phyloP scores from a whole-genome alignment of 345 rosid species.

The Citrus sp. region DNA sequence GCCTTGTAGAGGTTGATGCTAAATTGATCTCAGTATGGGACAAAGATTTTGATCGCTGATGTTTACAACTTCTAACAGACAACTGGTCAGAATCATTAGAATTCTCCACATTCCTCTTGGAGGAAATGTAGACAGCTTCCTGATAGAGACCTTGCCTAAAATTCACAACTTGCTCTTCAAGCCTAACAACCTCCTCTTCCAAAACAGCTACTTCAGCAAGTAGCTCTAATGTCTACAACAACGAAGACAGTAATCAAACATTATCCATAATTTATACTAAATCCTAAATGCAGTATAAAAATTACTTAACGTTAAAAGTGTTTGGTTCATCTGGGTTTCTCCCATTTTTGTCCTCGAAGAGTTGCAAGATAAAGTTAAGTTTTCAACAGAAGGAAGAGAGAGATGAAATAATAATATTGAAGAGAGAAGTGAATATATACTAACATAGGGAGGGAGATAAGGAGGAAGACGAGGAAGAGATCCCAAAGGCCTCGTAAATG shows the following conservation, averaged over 20 bases:
- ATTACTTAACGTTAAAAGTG: neutral
- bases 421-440: constrained; percentile 22
- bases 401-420: neutral
- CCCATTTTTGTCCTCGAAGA: neutral
- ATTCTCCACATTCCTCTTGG: constrained; percentile 60
- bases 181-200: constrained; percentile 94
- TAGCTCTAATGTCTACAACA: constrained; percentile 78
- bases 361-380: constrained; percentile 6
- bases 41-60: constrained; percentile 72
- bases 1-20: constrained; percentile 30
- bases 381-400: neutral
- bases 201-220: constrained; percentile 98
- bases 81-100: constrained; percentile 43
- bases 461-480: constrained; percentile 97
- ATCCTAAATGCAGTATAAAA: neutral
- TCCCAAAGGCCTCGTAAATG: constrained; percentile 90
- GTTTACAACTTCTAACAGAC: constrained; percentile 49
- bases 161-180: constrained; percentile 88
- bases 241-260: constrained; percentile 12
- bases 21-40: constrained; percentile 59
- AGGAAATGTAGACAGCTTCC: constrained; percentile 72
- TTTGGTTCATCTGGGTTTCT: constrained; percentile 3
- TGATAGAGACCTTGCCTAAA: constrained; percentile 84
- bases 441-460: constrained; percentile 84
- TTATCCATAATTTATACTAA: constrained; percentile 9